Evolutionary conservation across 2,329 filamentous ascomycete genomes (phyloP), one percentile per base, ranked within the genome.

Genomic region (Pezicula carpinea): DNA sequence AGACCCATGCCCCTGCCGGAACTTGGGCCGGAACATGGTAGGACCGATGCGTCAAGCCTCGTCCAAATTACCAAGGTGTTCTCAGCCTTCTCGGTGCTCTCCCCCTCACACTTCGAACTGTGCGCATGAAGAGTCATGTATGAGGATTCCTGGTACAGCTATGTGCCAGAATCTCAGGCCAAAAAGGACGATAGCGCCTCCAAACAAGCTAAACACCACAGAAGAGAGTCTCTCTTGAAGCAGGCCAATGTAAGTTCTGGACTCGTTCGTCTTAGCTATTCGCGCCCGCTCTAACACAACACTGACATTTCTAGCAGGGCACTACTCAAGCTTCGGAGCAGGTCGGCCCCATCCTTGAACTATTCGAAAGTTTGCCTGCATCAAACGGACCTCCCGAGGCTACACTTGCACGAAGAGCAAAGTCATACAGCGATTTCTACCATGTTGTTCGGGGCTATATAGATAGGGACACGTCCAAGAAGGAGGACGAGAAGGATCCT

Each of bases 121-220:
- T 8, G 26, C 26, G 26, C 35, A 44, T 7, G 19, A 18, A 31
- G 22, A 41, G 71, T 55, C 56, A 90, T 89, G 85, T 88, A 88
- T 66, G 87, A 92, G 67, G 87, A 92, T 66, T 82, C 85, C 23
- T 92, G 87, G 87, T 89, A 91, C 69, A 88, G 78, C 64, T 84
- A 89, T 62, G 80, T 87, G 54, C 79, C 85, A 21, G 80, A 85
- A 46, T 68, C 78, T 45, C 69, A 76, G 48, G 69, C 75, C 53
- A 77, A 74, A 57, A 71, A 71, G 50, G 68, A 69, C n/a, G 59
- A 70, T 36, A 66, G 71, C 19, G 69, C 73, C 34, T 60, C 59
- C 26, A 69, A 73, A 47, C 60, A 67, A 40, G 56, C 72, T 38
- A 76, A 75, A 43, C 85, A 87, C 61, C 78, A 77, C 54, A 80